Evolutionary conservation across 1,284 basidiomycete genomes (phyloP), one percentile per base, ranked within the genome.

Genomic region (Flammula alnicola): DNA sequence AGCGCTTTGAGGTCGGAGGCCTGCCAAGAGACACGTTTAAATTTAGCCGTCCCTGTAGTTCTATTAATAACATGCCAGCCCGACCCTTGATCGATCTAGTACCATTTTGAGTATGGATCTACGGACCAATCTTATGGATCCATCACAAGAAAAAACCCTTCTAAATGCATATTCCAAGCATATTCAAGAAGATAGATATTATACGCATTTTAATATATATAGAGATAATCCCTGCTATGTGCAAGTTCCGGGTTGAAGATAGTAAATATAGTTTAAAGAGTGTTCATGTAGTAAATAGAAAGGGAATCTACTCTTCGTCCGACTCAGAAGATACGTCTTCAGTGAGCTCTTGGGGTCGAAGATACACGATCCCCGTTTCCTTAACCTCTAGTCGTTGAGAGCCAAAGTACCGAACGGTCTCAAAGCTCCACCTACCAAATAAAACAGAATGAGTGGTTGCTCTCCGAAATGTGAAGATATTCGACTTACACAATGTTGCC

Each of bases 341-440:
- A 45, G 63, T 59, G 27, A 60, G 52, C 57, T 67, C 67, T 51
- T 57, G 61, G 42, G 68, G 74, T 50, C 68, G 66, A 50, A 76
- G 68, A 38, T 63, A 65, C 19, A 81, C 76, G 32, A 76, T 57
- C 48, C 71, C 71, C 20, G 78, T 79, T 45, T 66, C 59, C 58
- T 76, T 77, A 50, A 83, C 69, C 52, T 78, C 70, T 14, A 69
- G 55, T 53, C 76, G 74, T 41, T 70, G 65, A 41, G 70, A 60
- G 38, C 80, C 79, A 59, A 84, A 84, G 64, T 84, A 83, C 26
- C 80, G 73, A 53, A 74, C 71, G 9, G 77, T 78, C 59, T 81
- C 74, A 59, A 86, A 83, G 59, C 80, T 81, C 79, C 79, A 83
- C 49, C 70, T 76, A 57, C n/a, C n/a, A 56, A 61, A 40, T 8